Evolutionary conservation across 345 rosid genomes (phyloP).

Genomic region (Acer saccharum): DNA sequence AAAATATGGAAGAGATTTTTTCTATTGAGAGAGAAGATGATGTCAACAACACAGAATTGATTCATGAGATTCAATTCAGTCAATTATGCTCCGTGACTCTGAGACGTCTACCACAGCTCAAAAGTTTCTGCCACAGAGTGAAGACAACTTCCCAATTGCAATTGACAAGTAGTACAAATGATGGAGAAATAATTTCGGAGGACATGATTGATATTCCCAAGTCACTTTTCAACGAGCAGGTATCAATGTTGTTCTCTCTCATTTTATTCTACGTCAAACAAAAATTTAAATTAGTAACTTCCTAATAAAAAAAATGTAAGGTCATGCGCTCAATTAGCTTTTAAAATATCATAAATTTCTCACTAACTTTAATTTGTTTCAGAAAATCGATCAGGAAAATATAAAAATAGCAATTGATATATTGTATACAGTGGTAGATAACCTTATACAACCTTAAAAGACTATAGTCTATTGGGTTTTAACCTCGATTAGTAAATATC

Average conservation of each 20-base stretch:
- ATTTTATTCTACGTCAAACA: too few species aligned
- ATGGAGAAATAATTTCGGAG: background rate
- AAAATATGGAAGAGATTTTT: constrained; percentile 19
- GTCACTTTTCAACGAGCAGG: background rate
- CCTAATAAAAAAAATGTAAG: too few species aligned
- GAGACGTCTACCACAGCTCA: background rate
- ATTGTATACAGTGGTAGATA: too few species aligned
- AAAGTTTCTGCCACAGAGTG: background rate
- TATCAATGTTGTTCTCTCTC: background rate
- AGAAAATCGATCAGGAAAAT: too few species aligned
- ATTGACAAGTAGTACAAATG: background rate
- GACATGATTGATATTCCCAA: background rate
- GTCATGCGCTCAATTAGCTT: too few species aligned
- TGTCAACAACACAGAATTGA: background rate
- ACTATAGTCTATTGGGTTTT: too few species aligned
- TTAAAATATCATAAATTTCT: too few species aligned
- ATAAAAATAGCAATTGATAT: too few species aligned
- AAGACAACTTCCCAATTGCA: background rate
- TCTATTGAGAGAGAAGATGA: background rate
- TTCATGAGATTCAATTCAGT: background rate
- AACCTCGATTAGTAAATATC: too few species aligned
- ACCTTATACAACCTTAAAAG: too few species aligned
- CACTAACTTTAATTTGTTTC: too few species aligned
- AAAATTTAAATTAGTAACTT: too few species aligned
- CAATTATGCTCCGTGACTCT: background rate